Conservation (phyloP, 164 flowering plant genomes). For the Vitis vinifera region DNA sequence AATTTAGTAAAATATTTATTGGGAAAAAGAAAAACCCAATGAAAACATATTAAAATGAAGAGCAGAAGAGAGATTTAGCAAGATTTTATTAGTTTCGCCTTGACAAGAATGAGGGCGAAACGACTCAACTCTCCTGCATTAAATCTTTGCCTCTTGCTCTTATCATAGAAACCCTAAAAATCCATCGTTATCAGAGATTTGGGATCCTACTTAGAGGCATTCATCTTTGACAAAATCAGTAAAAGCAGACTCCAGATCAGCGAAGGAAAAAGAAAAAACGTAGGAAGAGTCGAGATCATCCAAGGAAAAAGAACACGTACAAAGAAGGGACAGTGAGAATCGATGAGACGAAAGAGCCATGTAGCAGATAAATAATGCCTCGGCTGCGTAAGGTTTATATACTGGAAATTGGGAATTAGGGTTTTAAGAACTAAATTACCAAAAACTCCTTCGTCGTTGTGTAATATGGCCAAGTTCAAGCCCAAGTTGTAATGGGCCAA, state of each 20-base stretch:
- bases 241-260: not conserved
- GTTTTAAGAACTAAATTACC: not conserved
- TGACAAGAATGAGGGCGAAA: conserved; percentile 29
- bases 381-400: not conserved
- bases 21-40: not conserved
- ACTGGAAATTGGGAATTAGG: conserved; percentile 1
- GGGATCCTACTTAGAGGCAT: conserved; percentile 22
- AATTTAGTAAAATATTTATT: not conserved
- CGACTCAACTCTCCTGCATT: conserved; percentile 43
- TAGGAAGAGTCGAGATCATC: too few species aligned
- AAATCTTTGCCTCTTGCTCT: conserved; percentile 19
- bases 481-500: not conserved
- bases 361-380: too few species aligned
- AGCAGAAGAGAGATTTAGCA: conserved; percentile 19
- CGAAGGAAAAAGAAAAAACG: too few species aligned
- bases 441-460: not conserved
- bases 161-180: not conserved
- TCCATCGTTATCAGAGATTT: not conserved
- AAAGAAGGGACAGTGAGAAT: not conserved
- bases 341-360: not conserved
- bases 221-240: not conserved
- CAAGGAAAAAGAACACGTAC: not conserved
- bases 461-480: not conserved
- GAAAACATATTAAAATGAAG: not conserved
- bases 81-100: conserved; percentile 37